Percentiles rank a stretch among this genome's conserved stretches.
Evolutionary conservation across 2,329 filamentous ascomycete species (phyloP).

Genomic region (Colletotrichum echinochloae): DNA sequence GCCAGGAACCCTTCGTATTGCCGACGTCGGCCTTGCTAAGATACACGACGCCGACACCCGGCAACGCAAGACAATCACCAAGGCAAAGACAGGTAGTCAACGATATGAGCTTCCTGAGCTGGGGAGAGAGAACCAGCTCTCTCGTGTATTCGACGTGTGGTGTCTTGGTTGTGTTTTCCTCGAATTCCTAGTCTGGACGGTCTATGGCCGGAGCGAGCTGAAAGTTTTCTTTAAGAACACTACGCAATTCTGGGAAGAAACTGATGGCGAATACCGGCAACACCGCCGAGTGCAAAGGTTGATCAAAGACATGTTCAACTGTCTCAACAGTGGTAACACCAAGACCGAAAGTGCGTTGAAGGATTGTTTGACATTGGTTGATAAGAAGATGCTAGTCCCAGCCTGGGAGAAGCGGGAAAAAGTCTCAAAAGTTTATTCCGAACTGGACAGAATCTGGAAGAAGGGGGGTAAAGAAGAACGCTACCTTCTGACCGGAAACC

Average conservation of each 20-base stretch:
- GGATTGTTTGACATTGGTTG: neutral
- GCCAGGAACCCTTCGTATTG: neutral
- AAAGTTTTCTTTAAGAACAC: neutral
- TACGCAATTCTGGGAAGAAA: neutral
- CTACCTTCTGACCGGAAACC: neutral
- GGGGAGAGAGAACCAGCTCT: slow-evolving; percentile 3
- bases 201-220: slow-evolving; percentile 30
- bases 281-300: neutral
- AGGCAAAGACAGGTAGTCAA: neutral
- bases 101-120: slow-evolving; percentile 35
- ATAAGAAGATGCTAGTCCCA: neutral
- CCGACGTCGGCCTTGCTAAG: neutral
- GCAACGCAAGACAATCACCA: neutral
- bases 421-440: neutral
- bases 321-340: neutral
- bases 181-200: slow-evolving; percentile 46
- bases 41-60: neutral
- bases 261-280: neutral
- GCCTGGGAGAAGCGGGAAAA: neutral
- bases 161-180: slow-evolving; percentile 47
- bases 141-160: slow-evolving; percentile 45
- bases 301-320: neutral
- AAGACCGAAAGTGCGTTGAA: neutral
- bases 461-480: neutral
- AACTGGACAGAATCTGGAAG: neutral